phyloP scores from a whole-genome alignment of 257 asterid species.

The Salvia miltiorrhiza region DNA sequence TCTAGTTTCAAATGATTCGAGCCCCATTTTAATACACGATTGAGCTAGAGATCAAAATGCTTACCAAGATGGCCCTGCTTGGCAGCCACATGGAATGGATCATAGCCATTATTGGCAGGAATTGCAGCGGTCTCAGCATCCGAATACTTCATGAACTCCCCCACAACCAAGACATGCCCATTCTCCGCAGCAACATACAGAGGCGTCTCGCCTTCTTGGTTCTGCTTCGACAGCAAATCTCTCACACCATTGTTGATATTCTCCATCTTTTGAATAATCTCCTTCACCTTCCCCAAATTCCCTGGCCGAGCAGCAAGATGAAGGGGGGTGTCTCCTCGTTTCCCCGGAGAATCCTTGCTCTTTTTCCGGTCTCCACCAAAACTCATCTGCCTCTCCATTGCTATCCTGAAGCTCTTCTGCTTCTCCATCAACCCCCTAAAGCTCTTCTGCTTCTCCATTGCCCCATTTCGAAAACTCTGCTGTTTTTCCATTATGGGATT shows the following conservation, averaged over 20 bases:
- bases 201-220: conserved; percentile 94
- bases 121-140: conserved; percentile 75
- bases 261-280: conserved; percentile 61
- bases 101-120: conserved; percentile 77
- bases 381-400: conserved; percentile 88
- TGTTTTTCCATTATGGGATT: conserved; percentile 60
- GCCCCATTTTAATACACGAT: neutral
- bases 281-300: conserved; percentile 71
- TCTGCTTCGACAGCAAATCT: conserved; percentile 71
- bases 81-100: conserved; percentile 92
- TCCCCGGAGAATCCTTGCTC: conserved; percentile 88
- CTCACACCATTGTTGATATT: conserved; percentile 31
- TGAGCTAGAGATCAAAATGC: conserved; percentile 6
- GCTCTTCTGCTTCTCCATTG: conserved; percentile 85
- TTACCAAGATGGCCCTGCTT: conserved; percentile 90
- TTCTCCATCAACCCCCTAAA: conserved; percentile 89
- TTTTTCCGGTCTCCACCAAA: conserved; percentile 77
- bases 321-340: conserved; percentile 81
- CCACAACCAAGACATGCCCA: conserved; percentile 70
- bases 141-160: conserved; percentile 67
- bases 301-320: conserved; percentile 90
- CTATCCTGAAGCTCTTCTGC: conserved; percentile 90
- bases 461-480: conserved; percentile 54
- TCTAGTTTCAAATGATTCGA: neutral
- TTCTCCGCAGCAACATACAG: conserved; percentile 87